Conservation (phyloP, 441 rosid species). For the Gossypium aridum region DNA sequence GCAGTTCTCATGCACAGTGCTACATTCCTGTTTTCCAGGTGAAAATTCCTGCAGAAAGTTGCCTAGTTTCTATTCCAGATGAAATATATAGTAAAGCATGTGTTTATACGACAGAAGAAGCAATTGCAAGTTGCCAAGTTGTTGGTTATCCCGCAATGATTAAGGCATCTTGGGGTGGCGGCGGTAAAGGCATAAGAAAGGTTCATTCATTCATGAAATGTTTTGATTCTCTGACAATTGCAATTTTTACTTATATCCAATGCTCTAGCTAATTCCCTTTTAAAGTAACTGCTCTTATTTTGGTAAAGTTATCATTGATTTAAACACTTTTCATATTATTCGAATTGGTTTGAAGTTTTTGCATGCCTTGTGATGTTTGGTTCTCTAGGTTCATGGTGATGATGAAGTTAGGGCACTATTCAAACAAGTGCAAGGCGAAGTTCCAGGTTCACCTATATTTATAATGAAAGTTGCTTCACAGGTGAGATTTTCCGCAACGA, state of each 20-base stretch:
- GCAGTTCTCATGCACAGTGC: constrained; percentile 15
- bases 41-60: constrained; percentile 69
- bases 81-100: constrained; percentile 93
- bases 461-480: constrained; percentile 99
- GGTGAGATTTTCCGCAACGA: constrained; percentile 41
- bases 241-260: neutral
- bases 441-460: constrained; percentile 99
- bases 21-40: constrained; percentile 50
- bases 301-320: constrained; percentile 1
- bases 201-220: constrained; percentile 31
- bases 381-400: constrained; percentile 81
- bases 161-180: constrained; percentile 99
- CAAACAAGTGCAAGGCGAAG: constrained; percentile 99
- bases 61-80: constrained; percentile 80
- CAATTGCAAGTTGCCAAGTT: constrained; percentile 93
- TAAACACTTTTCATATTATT: neutral
- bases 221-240: neutral
- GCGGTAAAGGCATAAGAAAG: constrained; percentile 99
- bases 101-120: constrained; percentile 96
- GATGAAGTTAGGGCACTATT: constrained; percentile 97
- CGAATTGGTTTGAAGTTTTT: neutral
- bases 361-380: neutral
- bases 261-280: neutral
- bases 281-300: neutral
- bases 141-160: constrained; percentile 99